Conservation (phyloP, 2,329 filamentous ascomycete species). For the Lachnellula arida region DNA sequence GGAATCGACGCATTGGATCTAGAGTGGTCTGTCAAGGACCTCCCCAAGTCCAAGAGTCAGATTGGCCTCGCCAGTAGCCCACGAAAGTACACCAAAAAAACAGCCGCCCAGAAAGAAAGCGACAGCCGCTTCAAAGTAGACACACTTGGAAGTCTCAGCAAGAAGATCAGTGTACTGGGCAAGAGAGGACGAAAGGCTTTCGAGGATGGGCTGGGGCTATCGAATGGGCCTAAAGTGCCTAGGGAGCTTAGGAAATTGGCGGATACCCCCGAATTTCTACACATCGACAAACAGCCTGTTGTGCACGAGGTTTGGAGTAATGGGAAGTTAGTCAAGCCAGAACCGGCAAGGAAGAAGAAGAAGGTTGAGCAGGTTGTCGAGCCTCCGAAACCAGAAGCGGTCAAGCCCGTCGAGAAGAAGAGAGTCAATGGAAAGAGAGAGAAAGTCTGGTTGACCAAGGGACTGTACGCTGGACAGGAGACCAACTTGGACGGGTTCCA, state of each 20-base stretch:
- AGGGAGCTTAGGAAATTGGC: conserved; percentile 56
- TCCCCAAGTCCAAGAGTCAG: conserved; percentile 32
- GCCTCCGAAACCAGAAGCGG: conserved; percentile 7
- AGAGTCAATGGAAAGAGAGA: conserved; percentile 33
- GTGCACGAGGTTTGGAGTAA: conserved; percentile 59
- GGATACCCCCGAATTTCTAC: conserved; percentile 58
- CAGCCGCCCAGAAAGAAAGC: conserved; percentile 35
- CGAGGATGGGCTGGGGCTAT: conserved; percentile 34
- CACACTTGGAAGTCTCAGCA: conserved; percentile 34
- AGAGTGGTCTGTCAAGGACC: conserved; percentile 39
- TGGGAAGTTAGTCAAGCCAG: conserved; percentile 51
- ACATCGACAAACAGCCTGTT: conserved; percentile 54
- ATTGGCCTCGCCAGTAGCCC: conserved; percentile 23
- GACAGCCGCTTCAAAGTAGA: conserved; percentile 24
- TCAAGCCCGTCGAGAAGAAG: conserved; percentile 17
- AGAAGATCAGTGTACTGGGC: conserved; percentile 49
- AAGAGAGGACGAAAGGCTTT: conserved; percentile 56
- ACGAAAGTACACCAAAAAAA: conserved; percentile 24
- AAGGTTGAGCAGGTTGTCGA: conserved; percentile 29
- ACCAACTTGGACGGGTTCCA: conserved; percentile 24
- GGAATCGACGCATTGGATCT: conserved; percentile 45
- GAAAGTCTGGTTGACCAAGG: conserved; percentile 64
- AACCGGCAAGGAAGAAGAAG: conserved; percentile 34
- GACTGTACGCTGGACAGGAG: conserved; percentile 81
- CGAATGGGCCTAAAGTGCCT: conserved; percentile 42